A percentile compares a stretch with the other conserved stretches of the same genome.
These are phyloP conservation scores for Didymella segeticola DNA, from an alignment of 2,329 filamentous ascomycete genomes.

Conservation along the genomic window DNA sequence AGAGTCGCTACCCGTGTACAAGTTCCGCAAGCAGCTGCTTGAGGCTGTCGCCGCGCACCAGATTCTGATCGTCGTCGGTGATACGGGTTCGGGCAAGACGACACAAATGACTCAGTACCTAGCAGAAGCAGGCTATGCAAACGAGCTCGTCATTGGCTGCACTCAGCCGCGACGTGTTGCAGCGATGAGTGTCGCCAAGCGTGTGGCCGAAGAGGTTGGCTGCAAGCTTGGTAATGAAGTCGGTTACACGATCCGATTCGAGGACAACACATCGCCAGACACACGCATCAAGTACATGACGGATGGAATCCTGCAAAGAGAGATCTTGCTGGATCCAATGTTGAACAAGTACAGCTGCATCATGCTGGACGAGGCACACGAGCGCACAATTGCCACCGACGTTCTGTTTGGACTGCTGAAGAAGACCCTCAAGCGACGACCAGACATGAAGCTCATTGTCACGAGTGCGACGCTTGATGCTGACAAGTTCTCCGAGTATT, in stretches of 20 bases:
- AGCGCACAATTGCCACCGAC: constrained; percentile 95
- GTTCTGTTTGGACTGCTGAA: constrained; percentile 97
- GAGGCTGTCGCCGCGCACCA: constrained; percentile 88
- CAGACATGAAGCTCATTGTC: constrained; percentile 97
- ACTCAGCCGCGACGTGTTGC: constrained; percentile 97
- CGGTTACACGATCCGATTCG: constrained; percentile 98
- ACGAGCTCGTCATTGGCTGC: constrained; percentile 89
- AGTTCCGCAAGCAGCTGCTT: constrained; percentile 85
- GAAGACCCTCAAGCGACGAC: constrained; percentile 79
- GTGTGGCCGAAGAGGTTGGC: constrained; percentile 97
- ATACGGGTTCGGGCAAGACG: constrained; percentile 96
- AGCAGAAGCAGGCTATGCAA: constrained; percentile 88
- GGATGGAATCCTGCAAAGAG: constrained; percentile 95
- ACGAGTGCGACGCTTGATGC: constrained; percentile 98
- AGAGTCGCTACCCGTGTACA: constrained; percentile 86
- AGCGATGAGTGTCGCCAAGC: constrained; percentile 97
- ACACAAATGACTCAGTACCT: constrained; percentile 96
- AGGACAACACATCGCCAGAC: constrained; percentile 87
- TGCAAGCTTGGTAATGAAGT: constrained; percentile 92
- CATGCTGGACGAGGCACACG: constrained; percentile 98
- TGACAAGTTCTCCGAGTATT: constrained; percentile 96
- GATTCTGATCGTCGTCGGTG: constrained; percentile 92
- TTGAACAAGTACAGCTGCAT: constrained; percentile 95
- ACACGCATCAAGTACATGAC: constrained; percentile 99
- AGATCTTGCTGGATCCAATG: constrained; percentile 95